Evolutionary conservation across 1,284 basidiomycete species (phyloP).

Genomic region (Salmacisia buchloeana): DNA sequence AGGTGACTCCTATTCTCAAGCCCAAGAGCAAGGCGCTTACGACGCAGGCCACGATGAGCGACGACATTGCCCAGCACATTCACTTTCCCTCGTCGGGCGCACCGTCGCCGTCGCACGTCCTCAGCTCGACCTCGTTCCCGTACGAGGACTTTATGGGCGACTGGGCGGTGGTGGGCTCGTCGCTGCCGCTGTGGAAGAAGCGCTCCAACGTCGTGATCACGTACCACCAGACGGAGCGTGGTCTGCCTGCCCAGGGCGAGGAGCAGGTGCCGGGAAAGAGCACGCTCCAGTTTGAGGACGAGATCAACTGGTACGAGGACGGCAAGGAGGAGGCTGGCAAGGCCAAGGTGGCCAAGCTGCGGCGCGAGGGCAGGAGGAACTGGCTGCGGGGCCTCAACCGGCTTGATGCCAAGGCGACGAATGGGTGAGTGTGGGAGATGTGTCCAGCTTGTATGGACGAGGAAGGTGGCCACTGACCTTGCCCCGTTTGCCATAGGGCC

Average conservation of each 20-base stretch:
- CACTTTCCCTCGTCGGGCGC: constrained; percentile 7
- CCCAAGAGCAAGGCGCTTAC: too few relatives aligned
- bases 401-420: constrained; percentile 17
- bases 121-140: constrained; percentile 39
- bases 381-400: constrained; percentile 53
- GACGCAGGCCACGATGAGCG: background rate
- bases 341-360: constrained; percentile 36
- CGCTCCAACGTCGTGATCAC: constrained; percentile 53
- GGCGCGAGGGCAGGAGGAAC: constrained; percentile 40
- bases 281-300: constrained; percentile 20
- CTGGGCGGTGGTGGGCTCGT: constrained; percentile 56
- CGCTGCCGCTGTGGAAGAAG: constrained; percentile 56
- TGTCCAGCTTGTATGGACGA: background rate
- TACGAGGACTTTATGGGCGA: constrained; percentile 55
- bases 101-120: constrained; percentile 21
- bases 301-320: constrained; percentile 51
- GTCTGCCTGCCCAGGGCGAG: background rate
- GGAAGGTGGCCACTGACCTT: constrained; percentile 1
- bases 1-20: too few relatives aligned
- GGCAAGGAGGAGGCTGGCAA: constrained; percentile 52
- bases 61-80: constrained; percentile 4
- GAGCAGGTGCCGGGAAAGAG: constrained; percentile 11
- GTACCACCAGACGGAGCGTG: constrained; percentile 52
- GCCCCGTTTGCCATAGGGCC: constrained; percentile 44
- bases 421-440: background rate